These are phyloP conservation scores for Sinapis alba DNA, from an alignment of 441 rosid genomes.

Conservation along the genomic window DNA sequence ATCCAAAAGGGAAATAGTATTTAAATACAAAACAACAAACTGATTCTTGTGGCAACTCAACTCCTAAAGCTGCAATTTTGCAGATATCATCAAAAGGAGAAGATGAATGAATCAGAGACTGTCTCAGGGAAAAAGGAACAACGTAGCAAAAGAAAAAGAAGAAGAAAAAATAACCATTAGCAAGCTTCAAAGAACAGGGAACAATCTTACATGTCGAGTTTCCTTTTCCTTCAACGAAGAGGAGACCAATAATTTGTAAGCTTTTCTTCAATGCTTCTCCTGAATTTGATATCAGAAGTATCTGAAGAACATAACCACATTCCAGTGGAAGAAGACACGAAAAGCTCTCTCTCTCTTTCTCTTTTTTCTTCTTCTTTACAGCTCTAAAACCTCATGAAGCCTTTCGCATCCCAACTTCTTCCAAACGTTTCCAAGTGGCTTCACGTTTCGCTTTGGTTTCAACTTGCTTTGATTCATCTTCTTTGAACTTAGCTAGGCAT, in stretches of 20 bases:
- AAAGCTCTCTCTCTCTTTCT: slow-evolving; percentile 26
- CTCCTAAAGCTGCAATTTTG: slow-evolving; percentile 29
- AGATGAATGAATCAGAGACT: slow-evolving; percentile 35
- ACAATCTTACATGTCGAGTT: slow-evolving; percentile 39
- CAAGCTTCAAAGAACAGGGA: slow-evolving; percentile 29
- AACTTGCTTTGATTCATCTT: slow-evolving; percentile 53
- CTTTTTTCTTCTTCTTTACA: slow-evolving; percentile 14
- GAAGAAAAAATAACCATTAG: slow-evolving; percentile 11
- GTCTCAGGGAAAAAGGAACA: slow-evolving; percentile 21
- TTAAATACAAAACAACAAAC: slow-evolving; percentile 35
- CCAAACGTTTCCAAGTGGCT: slow-evolving; percentile 65
- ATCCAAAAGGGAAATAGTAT: background rate
- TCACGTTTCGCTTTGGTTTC: slow-evolving; percentile 50
- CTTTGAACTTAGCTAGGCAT: slow-evolving; percentile 54
- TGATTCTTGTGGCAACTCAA: slow-evolving; percentile 22
- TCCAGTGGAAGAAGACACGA: slow-evolving; percentile 10
- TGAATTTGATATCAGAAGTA: slow-evolving; percentile 16
- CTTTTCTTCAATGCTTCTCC: slow-evolving; percentile 26
- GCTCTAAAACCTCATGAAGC: slow-evolving; percentile 36
- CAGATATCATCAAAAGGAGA: slow-evolving; percentile 24
- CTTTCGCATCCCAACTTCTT: slow-evolving; percentile 59
- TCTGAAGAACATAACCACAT: slow-evolving; percentile 14
- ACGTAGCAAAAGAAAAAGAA: slow-evolving; percentile 6
- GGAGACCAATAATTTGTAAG: slow-evolving; percentile 18
- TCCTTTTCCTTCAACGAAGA: slow-evolving; percentile 24